Base-by-base conservation (phyloP, 2,329 filamentous ascomycete genomes). In the Teratosphaeria viscida region DNA sequence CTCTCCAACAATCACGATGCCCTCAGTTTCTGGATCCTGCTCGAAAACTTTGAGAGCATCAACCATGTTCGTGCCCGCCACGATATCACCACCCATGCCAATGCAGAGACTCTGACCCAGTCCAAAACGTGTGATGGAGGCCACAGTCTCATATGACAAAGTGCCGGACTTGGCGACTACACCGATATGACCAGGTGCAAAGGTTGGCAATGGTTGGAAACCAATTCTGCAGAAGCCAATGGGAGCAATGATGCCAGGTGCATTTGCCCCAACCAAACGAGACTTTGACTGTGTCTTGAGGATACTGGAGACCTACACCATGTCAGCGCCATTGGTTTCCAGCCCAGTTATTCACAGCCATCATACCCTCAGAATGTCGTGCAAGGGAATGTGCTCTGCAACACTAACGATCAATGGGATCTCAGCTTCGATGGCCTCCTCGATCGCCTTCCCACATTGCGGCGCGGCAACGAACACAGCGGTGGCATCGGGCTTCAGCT, bases 141-240 rank as follows among this genome's bases (percentile, higher is more conserved):
- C 88, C 0, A 91, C 88, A 1, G 88, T 84, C 71, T 92, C 89
- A 67, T 92, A 92, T 62, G 87, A 90, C 49, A 92, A 75, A 0
- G 89, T 92, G 0, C 88, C 89, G 0, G 87, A 90, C 70, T 90
- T 91, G n/a, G 87, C 87, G 2, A 89, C 82, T 58, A 92, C 88
- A 2, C 88, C 88, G 26, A 92, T 78, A 59, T 82, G 81, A 0
- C 88, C 89, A 0, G 83, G 81, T 60, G 79, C 76, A 68, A 90
- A 92, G 60, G 85, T 89, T 0, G 86, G 82, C 12, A 92, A 76
- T 5, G 89, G 89, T 71, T 91, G 88, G 69, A 92, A 91, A 0
- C 89, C 88, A 69, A 88, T 85, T 53, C 85, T 79, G 65, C 88
- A 92, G 66, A 80, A 82, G 2, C 84, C 85, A 26, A 85, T 81